A percentile compares a stretch with the other conserved stretches of the same genome.
These are phyloP conservation scores for Ogataea naganishii DNA, from an alignment of 805 yeast species.

Conservation along the genomic window DNA sequence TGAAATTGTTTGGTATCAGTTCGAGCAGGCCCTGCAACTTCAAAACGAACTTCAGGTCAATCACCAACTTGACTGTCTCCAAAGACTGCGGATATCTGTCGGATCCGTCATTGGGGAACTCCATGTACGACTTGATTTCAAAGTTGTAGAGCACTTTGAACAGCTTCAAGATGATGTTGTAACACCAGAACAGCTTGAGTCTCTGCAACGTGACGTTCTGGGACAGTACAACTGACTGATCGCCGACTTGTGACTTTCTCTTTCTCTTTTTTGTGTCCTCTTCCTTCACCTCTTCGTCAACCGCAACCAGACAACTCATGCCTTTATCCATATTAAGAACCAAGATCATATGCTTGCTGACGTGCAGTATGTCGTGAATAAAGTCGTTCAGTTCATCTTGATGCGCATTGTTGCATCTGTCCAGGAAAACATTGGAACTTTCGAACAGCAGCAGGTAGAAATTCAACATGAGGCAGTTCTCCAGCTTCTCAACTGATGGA, in stretches of 20 bases:
- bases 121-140: conserved; percentile 5
- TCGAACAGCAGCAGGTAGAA: conserved; percentile 36
- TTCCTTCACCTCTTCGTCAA: too few species aligned
- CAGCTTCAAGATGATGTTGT: conserved; percentile 23
- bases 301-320: conserved; percentile 4
- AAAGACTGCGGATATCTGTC: conserved; percentile 24
- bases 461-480: conserved; percentile 39
- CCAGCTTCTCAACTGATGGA: conserved; percentile 38
- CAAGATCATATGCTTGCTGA: conserved; percentile 30
- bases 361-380: conserved; percentile 30
- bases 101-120: conserved; percentile 8
- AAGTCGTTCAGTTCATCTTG: conserved; percentile 32
- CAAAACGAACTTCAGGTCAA: conserved; percentile 24
- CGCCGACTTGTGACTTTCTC: too few species aligned
- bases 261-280: too few species aligned
- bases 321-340: conserved; percentile 33
- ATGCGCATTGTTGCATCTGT: too few species aligned
- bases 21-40: conserved; percentile 23
- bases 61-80: conserved; percentile 23
- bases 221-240: conserved; percentile 3
- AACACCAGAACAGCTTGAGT: conserved; percentile 36
- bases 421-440: conserved; percentile 14
- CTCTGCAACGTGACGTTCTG: conserved; percentile 21
- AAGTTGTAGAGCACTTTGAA: conserved; percentile 20
- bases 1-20: conserved; percentile 21